phyloP scores from a whole-genome alignment of 2,329 filamentous ascomycete species.

The Cytospora schulzeri region DNA sequence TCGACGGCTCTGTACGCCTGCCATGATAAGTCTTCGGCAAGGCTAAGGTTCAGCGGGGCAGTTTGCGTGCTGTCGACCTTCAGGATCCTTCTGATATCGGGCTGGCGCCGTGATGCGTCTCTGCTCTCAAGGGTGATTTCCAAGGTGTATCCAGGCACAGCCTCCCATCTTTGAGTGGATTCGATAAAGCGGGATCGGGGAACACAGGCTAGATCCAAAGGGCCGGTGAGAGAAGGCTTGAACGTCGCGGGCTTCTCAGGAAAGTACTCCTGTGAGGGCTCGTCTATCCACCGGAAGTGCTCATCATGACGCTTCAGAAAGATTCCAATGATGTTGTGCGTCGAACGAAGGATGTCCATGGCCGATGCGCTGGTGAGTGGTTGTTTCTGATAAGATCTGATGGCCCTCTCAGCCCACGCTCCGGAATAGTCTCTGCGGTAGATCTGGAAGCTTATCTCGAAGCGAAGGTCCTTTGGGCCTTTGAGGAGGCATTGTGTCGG shows the following conservation, averaged over 20 bases:
- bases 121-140: constrained; percentile 48
- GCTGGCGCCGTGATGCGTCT: constrained; percentile 38
- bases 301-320: constrained; percentile 54
- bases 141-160: constrained; percentile 53
- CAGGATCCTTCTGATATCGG: constrained; percentile 44
- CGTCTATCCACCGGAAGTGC: constrained; percentile 51
- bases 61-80: constrained; percentile 50
- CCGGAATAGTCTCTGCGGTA: constrained; percentile 41
- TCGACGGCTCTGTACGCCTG: constrained; percentile 47
- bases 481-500: constrained; percentile 31
- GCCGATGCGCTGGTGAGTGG: constrained; percentile 46
- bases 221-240: constrained; percentile 44
- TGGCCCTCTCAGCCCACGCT: constrained; percentile 47
- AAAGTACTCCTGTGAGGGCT: constrained; percentile 44
- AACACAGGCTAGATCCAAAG: constrained; percentile 49
- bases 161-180: constrained; percentile 48
- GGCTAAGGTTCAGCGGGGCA: constrained; percentile 49
- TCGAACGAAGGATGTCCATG: constrained; percentile 51
- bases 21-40: constrained; percentile 52
- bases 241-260: constrained; percentile 42
- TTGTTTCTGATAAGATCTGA: constrained; percentile 54
- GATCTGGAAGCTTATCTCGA: constrained; percentile 52
- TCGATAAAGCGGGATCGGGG: constrained; percentile 49
- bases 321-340: constrained; percentile 52
- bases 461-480: constrained; percentile 47